Evolutionary conservation across 2,329 filamentous ascomycete genomes (phyloP), one percentile per base, ranked within the genome.

Genomic region (Aspergillus fructus): DNA sequence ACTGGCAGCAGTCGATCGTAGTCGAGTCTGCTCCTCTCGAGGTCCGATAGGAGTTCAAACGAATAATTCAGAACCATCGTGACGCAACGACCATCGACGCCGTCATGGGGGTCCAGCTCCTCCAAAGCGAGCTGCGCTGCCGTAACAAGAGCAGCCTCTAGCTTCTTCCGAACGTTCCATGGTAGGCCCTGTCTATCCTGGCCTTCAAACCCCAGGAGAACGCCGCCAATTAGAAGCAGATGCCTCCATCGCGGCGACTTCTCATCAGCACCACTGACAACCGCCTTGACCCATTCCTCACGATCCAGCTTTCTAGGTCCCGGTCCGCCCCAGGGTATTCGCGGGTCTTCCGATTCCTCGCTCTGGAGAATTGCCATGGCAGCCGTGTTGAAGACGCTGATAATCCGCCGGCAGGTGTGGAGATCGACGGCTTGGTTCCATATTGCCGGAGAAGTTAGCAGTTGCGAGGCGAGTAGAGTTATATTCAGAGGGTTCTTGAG

Each of bases 231-330:
- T 5, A 93, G 83, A n/a, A 96, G 79, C 30, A 92, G 75, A 72
- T 96, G 92, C 72, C 91, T 88, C 91, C 91, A 96, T 68, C 90
- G 80, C 17, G 81, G 83, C 73, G 79, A 87, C 64, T 79, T 81
- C 45, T 83, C 85, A 66, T 87, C 83, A 15, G 85, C 85, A 8
- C 85, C 85, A 41, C 78, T 79, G 2, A 84, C 79, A 2, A 86
- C 77, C 1, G 85, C 84, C 61, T 79, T 80, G 23, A 83, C 75
- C 85, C 85, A 87, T 48, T 82, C 81, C 47, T 84, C 80, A 15
- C 80, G 73, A 5, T 79, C 72, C 5, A 85, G 71, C 24, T 80
- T 82, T 15, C 85, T 85, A 45, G 81, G 79, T 41, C 69, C 66
- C 11, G 81, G 79, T 37, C 69, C 66, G 8, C 68, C 68, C 41